phyloP scores from a whole-genome alignment of 2,329 filamentous ascomycete species.

The Aspergillus ustus region DNA sequence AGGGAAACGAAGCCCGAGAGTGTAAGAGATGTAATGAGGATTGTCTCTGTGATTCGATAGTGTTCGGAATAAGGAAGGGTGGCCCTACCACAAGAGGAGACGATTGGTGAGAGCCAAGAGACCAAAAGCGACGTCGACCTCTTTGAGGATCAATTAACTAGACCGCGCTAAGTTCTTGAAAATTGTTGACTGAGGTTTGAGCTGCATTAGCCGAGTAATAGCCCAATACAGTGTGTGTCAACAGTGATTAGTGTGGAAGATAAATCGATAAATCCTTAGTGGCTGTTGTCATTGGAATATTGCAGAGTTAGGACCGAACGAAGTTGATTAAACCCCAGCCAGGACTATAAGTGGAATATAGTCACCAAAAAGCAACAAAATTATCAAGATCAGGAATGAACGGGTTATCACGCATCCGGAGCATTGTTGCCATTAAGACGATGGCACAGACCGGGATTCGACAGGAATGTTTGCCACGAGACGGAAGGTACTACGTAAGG shows the following conservation, averaged over 20 bases:
- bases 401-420: neutral
- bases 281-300: neutral
- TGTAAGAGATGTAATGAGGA: too few species aligned
- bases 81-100: neutral
- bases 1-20: too few species aligned
- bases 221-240: neutral
- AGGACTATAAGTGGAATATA: neutral
- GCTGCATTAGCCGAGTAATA: neutral
- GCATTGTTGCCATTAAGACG: neutral
- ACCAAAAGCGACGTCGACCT: neutral
- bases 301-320: neutral
- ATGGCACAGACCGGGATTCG: neutral
- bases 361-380: neutral
- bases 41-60: neutral
- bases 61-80: neutral
- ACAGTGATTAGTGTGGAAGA: neutral
- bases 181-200: neutral
- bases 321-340: neutral
- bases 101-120: neutral
- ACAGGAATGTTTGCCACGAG: neutral
- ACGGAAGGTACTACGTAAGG: neutral
- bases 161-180: neutral
- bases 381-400: neutral
- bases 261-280: neutral
- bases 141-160: neutral